Evolutionary conservation across 2,329 filamentous ascomycete species (phyloP), one percentile per base, ranked within the genome.

Genomic region (Ceratocystis colombiana): DNA sequence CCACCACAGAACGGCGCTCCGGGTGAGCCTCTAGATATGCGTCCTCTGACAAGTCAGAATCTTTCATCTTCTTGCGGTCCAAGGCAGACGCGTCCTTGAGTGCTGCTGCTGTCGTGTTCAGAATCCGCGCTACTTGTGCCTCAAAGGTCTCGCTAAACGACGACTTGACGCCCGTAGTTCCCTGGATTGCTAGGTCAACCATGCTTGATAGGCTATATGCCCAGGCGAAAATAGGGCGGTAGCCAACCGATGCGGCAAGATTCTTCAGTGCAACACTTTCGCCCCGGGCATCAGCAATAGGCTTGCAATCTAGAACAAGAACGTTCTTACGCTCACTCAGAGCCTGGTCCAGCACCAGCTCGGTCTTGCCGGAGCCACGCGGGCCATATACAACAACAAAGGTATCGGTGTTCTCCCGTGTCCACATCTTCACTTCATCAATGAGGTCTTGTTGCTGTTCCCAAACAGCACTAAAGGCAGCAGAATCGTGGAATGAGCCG

Each of bases 301-400:
- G 88, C 74, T 96, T 96, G 78, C 93, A 97, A 76, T 99, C 94
- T 57, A 97, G 84, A 2, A 95, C 79, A 2, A 97, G 78, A 61
- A 93, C 90, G 70, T 95, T 86, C 69, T 84, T 86, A 57, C 88
- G 84, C 6, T 84, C 84, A 69, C 88, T 84, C 17, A 97, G 79
- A 0, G 90, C 88, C 74, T 96, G 89, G 53, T 96, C 88, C 68
- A 96, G 74, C 1, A 97, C 86, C 12, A 97, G 81, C 71, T 96
- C 92, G 69, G 84, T 87, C 76, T 96, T 96, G 1, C 92, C 94
- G 0, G 90, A 95, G 5, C 93, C 94, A 64, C 91, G 85, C 3
- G 94, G 92, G 0, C 94, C 94, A 72, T 96, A 92, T 0, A 99
- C 84, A 7, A 97, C 89, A 69, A 96, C 91, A 73, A 96, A 96